Evolutionary conservation across 2,329 filamentous ascomycete species (phyloP).

Genomic region (Aspergillus tanneri): DNA sequence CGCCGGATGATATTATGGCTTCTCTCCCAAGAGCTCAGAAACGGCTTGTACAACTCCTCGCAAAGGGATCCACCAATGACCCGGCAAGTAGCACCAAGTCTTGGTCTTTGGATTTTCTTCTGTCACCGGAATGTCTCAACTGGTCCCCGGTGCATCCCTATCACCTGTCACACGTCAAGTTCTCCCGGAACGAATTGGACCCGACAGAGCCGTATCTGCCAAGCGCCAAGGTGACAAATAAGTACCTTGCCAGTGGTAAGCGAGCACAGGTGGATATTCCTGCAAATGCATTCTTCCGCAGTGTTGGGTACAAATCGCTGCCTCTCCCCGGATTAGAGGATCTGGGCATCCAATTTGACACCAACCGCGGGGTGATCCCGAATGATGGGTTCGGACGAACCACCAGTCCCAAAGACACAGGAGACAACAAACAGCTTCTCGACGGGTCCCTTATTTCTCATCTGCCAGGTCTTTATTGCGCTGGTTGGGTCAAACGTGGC

Average conservation of each 20-base stretch:
- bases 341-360: constrained; percentile 76
- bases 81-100: constrained; percentile 57
- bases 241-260: constrained; percentile 52
- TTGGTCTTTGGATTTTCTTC: constrained; percentile 83
- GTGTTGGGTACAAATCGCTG: constrained; percentile 89
- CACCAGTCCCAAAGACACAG: constrained; percentile 38
- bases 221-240: constrained; percentile 45
- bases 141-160: constrained; percentile 48
- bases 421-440: constrained; percentile 26
- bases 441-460: constrained; percentile 47
- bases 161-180: constrained; percentile 64
- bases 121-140: constrained; percentile 71
- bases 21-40: constrained; percentile 72
- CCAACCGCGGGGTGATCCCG: constrained; percentile 69
- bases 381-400: constrained; percentile 81
- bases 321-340: constrained; percentile 71
- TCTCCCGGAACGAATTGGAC: constrained; percentile 56
- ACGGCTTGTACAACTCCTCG: constrained; percentile 75
- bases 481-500: constrained; percentile 93
- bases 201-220: constrained; percentile 55
- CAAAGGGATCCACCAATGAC: constrained; percentile 65
- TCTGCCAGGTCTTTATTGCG: constrained; percentile 79
- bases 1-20: constrained; percentile 58
- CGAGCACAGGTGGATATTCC: constrained; percentile 52
- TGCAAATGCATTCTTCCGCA: constrained; percentile 77